Conservation (phyloP, 495 filamentous ascomycete species). For the Melanomma pulvis-pyrius region DNA sequence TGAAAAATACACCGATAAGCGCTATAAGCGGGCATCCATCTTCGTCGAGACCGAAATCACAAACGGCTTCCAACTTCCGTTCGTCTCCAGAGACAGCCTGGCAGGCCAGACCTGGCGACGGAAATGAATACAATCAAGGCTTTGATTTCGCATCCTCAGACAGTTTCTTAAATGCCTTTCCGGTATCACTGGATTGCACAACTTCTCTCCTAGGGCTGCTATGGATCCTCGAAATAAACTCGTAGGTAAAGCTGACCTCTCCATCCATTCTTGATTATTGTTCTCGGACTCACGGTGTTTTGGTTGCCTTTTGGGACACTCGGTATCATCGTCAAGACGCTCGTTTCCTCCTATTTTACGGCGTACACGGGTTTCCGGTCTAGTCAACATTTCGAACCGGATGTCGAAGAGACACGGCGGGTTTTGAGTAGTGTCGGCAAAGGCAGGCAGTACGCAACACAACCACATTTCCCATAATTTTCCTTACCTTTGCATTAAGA, state of each 20-base stretch:
- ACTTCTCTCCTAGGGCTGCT: not conserved
- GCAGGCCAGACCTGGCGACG: constrained; percentile 35
- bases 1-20: constrained; percentile 84
- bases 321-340: not conserved
- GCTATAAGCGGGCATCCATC: constrained; percentile 78
- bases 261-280: constrained; percentile 36
- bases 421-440: not conserved
- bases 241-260: not conserved
- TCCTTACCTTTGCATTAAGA: not conserved
- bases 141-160: not conserved
- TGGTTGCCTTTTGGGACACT: constrained; percentile 13
- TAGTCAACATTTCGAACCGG: too few relatives aligned
- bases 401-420: too few relatives aligned
- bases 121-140: constrained; percentile 30
- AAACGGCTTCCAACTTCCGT: constrained; percentile 53
- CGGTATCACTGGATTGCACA: not conserved
- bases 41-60: constrained; percentile 75
- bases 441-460: not conserved
- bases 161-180: not conserved
- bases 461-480: not conserved
- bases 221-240: not conserved
- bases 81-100: constrained; percentile 36
- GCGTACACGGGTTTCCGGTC: constrained; percentile 11
- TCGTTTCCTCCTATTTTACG: not conserved
- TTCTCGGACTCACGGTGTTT: constrained; percentile 26